Evolutionary conservation across 768 basidiomycete genomes (phyloP), one percentile per base, ranked within the genome.

Genomic region (Lactarius vividus): DNA sequence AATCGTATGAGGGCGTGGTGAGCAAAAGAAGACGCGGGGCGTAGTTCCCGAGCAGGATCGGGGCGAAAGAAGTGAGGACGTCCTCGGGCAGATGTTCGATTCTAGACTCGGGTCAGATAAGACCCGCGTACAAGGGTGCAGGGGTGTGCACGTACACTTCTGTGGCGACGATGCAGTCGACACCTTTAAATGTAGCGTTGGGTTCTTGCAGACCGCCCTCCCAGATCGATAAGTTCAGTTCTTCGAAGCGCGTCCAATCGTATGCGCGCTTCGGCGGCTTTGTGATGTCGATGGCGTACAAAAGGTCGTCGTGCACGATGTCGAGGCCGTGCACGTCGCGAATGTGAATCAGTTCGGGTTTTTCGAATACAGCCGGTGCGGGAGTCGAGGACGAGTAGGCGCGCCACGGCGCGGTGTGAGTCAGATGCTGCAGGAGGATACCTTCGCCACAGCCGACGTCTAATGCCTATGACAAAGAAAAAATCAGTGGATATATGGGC

Each of bases 381-480:
- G 68, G 60, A 1, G 74, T 69, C 0, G 73, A 83, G 73, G 52
- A 69, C 20, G 57, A 42, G n/a, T 63, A 78, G 68, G 61, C 62
- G 29, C 88, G 82, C 84, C 89, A 89, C 1, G 88, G 86, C 1
- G 92, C 86, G 0, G 93, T 88, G 72, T 90, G 87, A 69, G 84
- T 84, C 13, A 96, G 84, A 11, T 86, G 82, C 0, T 79, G 74
- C 16, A 95, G 83, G 9, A 95, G 81, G 44, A 86, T 79, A 28
- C 93, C 93, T 75, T 91, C 86, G 46, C 93, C 93, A 70, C 93
- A 96, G 5, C 93, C 93, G 31, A 93, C 79, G 71, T 96, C 93
- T 54, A 94, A 78, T 10, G 94, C 81, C 91, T 93, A 64, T 26
- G 29, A 13, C 26, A 35, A 33, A 42, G n/a, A 44, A 31, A 55